Conservation (phyloP, 768 basidiomycete species). For the Naganishia onofrii region DNA sequence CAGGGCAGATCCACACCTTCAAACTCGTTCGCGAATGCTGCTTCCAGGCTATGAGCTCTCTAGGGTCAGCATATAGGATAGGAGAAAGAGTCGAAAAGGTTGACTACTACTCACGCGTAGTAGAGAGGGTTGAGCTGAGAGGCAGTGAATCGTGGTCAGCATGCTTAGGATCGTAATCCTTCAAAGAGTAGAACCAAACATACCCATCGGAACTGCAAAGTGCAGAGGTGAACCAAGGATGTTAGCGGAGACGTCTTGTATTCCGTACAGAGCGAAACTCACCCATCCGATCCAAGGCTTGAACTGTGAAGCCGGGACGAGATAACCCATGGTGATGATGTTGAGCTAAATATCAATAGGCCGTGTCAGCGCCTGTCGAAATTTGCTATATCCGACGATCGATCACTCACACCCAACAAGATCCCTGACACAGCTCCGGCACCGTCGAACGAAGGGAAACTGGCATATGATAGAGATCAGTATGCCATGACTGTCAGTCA, state of each 20-base stretch:
- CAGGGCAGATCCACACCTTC: slow-evolving; percentile 12
- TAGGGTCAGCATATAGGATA: neutral
- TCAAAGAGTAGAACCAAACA: neutral
- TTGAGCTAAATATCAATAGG: slow-evolving; percentile 7
- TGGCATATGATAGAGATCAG: slow-evolving; percentile 7
- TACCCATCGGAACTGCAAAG: slow-evolving; percentile 9
- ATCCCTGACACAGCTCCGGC: slow-evolving; percentile 44
- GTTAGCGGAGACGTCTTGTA: slow-evolving; percentile 17
- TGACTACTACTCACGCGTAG: slow-evolving; percentile 7
- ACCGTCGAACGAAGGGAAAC: slow-evolving; percentile 37
- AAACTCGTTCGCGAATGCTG: slow-evolving; percentile 39
- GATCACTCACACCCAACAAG: slow-evolving; percentile 38
- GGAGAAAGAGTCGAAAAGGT: slow-evolving; percentile 1
- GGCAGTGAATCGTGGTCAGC: slow-evolving; percentile 45
- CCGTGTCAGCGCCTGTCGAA: slow-evolving; percentile 31
- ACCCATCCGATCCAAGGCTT: slow-evolving; percentile 26
- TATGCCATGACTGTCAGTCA: slow-evolving; percentile 2
- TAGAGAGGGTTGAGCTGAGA: slow-evolving; percentile 34
- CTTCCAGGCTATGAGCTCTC: slow-evolving; percentile 20
- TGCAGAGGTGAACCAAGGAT: slow-evolving; percentile 8
- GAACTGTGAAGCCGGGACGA: neutral
- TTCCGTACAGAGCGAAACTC: slow-evolving; percentile 10
- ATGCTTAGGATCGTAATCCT: slow-evolving; percentile 41
- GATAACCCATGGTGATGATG: slow-evolving; percentile 27
- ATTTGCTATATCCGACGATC: neutral